A percentile compares a stretch with the other conserved stretches of the same genome.
phyloP scores from a whole-genome alignment of 2,329 filamentous ascomycete genomes.

The Penicillium sp. region DNA sequence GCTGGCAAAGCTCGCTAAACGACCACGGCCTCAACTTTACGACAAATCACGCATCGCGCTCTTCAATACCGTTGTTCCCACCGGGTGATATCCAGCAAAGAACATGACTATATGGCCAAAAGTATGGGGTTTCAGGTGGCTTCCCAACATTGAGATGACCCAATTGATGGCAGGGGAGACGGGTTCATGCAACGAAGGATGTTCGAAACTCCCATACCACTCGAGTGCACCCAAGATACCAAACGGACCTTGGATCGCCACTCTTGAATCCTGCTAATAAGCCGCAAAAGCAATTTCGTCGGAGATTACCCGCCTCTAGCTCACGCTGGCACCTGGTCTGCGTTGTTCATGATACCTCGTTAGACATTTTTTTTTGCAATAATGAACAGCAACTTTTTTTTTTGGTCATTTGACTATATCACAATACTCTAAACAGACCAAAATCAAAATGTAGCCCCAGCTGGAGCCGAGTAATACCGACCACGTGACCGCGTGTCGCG shows the following conservation, averaged over 20 bases:
- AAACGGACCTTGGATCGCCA: background rate
- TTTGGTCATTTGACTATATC: background rate
- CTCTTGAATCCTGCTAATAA: conserved; percentile 3
- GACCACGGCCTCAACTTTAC: conserved; percentile 16
- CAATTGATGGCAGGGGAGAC: background rate
- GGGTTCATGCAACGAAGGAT: background rate
- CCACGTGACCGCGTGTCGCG: conserved; percentile 31
- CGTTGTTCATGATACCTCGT: conserved; percentile 12
- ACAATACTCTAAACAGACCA: background rate
- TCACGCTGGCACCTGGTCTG: conserved; percentile 6
- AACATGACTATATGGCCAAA: conserved; percentile 11
- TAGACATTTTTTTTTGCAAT: conserved; percentile 7
- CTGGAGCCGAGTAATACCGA: background rate
- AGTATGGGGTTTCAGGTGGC: conserved; percentile 7
- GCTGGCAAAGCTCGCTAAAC: conserved; percentile 50
- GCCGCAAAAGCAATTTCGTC: background rate
- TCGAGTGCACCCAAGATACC: background rate
- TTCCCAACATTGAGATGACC: background rate
- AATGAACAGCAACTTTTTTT: conserved; percentile 8
- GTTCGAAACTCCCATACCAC: background rate
- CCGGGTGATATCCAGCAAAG: conserved; percentile 13
- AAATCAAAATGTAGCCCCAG: background rate
- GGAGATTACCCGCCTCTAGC: conserved; percentile 1
- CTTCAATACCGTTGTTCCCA: conserved; percentile 18
- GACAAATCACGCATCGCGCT: conserved; percentile 18